A percentile compares a stretch with the other conserved stretches of the same genome.
Conservation (phyloP, 2,329 filamentous ascomycete species). For the Aspergillus quadricinctus region DNA sequence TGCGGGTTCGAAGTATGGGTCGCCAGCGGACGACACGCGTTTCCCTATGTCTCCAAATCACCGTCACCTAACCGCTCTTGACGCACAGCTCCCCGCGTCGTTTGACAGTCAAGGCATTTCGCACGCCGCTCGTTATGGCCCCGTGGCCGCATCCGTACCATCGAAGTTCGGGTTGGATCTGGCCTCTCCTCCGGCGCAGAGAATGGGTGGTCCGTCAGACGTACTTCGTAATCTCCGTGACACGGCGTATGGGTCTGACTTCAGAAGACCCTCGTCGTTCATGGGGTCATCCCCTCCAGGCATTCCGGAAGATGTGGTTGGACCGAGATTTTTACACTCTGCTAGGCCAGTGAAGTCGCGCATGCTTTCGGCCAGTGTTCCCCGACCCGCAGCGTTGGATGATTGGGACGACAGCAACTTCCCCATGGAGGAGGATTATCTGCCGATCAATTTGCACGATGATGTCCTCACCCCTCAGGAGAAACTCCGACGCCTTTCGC, state of each 20-base stretch:
- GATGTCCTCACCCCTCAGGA: slow-evolving; percentile 61
- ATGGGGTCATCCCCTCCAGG: slow-evolving; percentile 56
- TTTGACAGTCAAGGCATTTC: slow-evolving; percentile 96
- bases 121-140: slow-evolving; percentile 81
- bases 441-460: slow-evolving; percentile 66
- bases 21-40: slow-evolving; percentile 73
- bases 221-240: slow-evolving; percentile 57
- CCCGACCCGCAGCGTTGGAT: slow-evolving; percentile 47
- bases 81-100: slow-evolving; percentile 86
- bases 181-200: slow-evolving; percentile 67
- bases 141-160: slow-evolving; percentile 87
- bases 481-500: slow-evolving; percentile 55
- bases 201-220: slow-evolving; percentile 61
- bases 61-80: slow-evolving; percentile 78
- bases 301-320: slow-evolving; percentile 64
- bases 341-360: slow-evolving; percentile 59
- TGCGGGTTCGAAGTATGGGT: slow-evolving; percentile 68
- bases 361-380: slow-evolving; percentile 60
- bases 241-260: slow-evolving; percentile 68
- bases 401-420: slow-evolving; percentile 62
- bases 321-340: slow-evolving; percentile 59
- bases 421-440: slow-evolving; percentile 81
- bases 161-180: slow-evolving; percentile 81
- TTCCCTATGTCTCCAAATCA: slow-evolving; percentile 72
- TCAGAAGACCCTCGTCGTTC: slow-evolving; percentile 52